Percentiles rank a stretch among this genome's conserved stretches.
These are phyloP conservation scores for Aureobasidium leucospermi DNA, from an alignment of 2,329 filamentous ascomycete genomes.

Conservation along the genomic window DNA sequence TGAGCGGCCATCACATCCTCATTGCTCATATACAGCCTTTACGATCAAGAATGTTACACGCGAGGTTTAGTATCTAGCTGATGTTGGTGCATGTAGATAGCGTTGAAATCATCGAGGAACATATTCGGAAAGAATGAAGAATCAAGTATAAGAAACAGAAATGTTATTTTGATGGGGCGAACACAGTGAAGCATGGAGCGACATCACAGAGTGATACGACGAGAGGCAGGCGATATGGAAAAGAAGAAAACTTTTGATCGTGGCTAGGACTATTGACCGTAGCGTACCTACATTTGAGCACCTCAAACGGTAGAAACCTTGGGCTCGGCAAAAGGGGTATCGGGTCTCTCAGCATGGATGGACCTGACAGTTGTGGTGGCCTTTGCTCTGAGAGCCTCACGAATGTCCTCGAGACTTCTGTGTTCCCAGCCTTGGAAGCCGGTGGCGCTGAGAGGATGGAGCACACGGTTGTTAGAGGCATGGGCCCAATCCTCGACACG, in stretches of 20 bases:
- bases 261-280: not conserved
- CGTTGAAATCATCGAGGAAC: too few species aligned
- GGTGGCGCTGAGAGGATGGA: constrained; percentile 48
- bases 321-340: constrained; percentile 14
- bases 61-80: too few species aligned
- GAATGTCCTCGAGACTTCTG: constrained; percentile 33
- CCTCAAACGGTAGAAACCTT: constrained; percentile 5
- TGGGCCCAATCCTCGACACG: constrained; percentile 46
- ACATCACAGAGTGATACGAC: not conserved
- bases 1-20: too few species aligned
- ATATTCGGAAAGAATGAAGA: too few species aligned
- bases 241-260: not conserved
- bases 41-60: too few species aligned
- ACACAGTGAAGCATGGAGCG: not conserved
- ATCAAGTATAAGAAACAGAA: too few species aligned
- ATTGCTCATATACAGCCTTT: too few species aligned
- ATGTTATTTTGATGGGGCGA: too few species aligned
- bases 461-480: constrained; percentile 43
- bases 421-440: constrained; percentile 32
- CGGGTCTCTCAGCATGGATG: constrained; percentile 21
- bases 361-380: constrained; percentile 22
- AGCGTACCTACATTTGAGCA: not conserved
- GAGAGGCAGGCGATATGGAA: not conserved
- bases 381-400: constrained; percentile 38
- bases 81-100: too few species aligned